Evolutionary conservation across 2,329 filamentous ascomycete species (phyloP).

Genomic region (Talaromyces sp.): DNA sequence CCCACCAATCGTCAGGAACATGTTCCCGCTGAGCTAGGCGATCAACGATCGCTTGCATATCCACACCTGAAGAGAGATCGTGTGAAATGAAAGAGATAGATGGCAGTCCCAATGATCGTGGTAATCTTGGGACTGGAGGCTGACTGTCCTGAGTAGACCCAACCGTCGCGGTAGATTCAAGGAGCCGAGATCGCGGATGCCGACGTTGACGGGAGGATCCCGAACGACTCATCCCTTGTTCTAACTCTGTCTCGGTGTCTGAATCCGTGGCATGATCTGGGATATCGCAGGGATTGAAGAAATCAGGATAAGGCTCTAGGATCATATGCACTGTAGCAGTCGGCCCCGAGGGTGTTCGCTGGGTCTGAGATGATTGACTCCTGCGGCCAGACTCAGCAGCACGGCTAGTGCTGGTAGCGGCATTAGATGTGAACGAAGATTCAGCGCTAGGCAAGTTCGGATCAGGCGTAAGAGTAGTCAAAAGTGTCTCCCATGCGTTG

Average conservation of each 20-base stretch:
- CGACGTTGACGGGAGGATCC: conserved; percentile 15
- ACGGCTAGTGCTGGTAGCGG: conserved; percentile 28
- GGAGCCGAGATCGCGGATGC: conserved; percentile 7
- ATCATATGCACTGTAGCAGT: conserved; percentile 26
- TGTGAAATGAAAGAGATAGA: conserved; percentile 33
- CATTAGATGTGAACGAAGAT: conserved; percentile 74
- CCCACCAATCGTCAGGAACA: conserved; percentile 82
- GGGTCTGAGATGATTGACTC: conserved; percentile 46
- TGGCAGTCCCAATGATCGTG: conserved; percentile 23
- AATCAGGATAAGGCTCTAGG: conserved; percentile 35
- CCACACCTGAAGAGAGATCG: conserved; percentile 28
- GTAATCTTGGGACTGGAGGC: conserved; percentile 24
- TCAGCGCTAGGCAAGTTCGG: conserved; percentile 73
- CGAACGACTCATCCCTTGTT: conserved; percentile 13
- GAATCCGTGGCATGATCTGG: conserved; percentile 35
- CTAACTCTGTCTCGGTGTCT: conserved; percentile 30
- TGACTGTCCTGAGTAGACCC: conserved; percentile 34
- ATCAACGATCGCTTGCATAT: conserved; percentile 69
- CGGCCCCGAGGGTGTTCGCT: conserved; percentile 25
- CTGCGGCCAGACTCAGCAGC: conserved; percentile 33
- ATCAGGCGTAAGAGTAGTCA: conserved; percentile 77
- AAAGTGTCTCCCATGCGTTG: conserved; percentile 73
- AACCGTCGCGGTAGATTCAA: conserved; percentile 26
- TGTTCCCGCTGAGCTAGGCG: conserved; percentile 68
- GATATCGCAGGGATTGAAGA: conserved; percentile 38